A percentile compares a stretch with the other conserved stretches of the same genome.
These are phyloP conservation scores for Hura crepitans DNA, from an alignment of 441 rosid genomes.

Conservation along the genomic window DNA sequence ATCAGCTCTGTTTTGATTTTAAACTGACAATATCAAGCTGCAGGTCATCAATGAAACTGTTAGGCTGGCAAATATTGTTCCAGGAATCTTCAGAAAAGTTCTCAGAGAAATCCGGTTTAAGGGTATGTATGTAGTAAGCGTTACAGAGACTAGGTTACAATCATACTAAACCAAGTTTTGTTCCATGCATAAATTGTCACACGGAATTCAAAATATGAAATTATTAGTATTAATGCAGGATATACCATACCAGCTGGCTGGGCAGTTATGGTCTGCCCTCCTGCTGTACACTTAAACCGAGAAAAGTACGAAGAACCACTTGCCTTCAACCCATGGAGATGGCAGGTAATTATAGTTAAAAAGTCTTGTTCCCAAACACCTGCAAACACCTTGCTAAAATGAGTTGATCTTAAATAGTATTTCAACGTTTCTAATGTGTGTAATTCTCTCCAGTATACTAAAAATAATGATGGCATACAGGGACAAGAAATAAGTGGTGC, in stretches of 20 bases:
- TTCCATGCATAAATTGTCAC: constrained; percentile 5
- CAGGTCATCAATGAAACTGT: constrained; percentile 94
- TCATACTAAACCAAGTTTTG: constrained; percentile 11
- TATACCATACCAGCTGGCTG: constrained; percentile 92
- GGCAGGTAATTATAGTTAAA: constrained; percentile 49
- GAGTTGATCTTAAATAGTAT: not conserved
- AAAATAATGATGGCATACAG: constrained; percentile 36
- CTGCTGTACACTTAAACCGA: constrained; percentile 89
- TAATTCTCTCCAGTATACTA: not conserved
- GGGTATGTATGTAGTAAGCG: constrained; percentile 48
- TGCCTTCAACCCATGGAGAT: constrained; percentile 83
- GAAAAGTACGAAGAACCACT: constrained; percentile 72
- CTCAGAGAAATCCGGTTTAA: constrained; percentile 61
- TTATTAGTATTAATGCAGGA: constrained; percentile 42
- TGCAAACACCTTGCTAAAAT: constrained; percentile 5
- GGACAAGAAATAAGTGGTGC: constrained; percentile 52
- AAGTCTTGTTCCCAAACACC: constrained; percentile 12
- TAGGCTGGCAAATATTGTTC: constrained; percentile 89
- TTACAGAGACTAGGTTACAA: not conserved
- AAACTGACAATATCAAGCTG: constrained; percentile 27
- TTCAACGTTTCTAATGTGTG: not conserved
- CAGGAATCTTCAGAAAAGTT: constrained; percentile 91
- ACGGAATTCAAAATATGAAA: not conserved
- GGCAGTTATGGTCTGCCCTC: constrained; percentile 98
- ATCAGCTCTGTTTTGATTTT: not conserved